phyloP scores from a whole-genome alignment of 2,329 filamentous ascomycete species.

The Cucurbitaria berberidis region DNA sequence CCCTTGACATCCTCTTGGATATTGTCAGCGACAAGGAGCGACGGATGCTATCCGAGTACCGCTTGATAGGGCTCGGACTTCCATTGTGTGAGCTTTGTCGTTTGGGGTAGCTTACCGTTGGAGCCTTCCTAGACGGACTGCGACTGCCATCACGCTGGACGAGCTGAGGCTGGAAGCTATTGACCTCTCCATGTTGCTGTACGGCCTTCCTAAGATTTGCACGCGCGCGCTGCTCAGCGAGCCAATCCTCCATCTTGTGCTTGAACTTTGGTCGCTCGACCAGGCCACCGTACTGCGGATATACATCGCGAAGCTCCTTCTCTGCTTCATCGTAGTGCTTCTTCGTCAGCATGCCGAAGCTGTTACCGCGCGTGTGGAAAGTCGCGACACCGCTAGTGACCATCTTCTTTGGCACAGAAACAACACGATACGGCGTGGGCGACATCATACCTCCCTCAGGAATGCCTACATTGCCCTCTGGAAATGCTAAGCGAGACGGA shows the following conservation, averaged over 20 bases:
- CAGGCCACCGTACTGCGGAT: conserved; percentile 39
- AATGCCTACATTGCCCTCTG: conserved; percentile 31
- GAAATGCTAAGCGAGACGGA: conserved; percentile 42
- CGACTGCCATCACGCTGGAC: background rate
- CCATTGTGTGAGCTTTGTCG: background rate
- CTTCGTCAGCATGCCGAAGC: conserved; percentile 15
- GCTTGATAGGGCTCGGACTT: conserved; percentile 25
- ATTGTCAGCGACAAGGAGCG: conserved; percentile 22
- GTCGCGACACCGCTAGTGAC: background rate
- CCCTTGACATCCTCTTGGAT: conserved; percentile 6
- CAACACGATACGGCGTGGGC: conserved; percentile 30
- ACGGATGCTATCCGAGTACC: conserved; percentile 23
- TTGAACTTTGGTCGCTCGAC: conserved; percentile 42
- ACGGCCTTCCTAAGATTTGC: conserved; percentile 21
- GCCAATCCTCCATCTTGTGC: conserved; percentile 35
- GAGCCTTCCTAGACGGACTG: conserved; percentile 1
- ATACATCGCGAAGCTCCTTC: conserved; percentile 35
- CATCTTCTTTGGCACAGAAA: conserved; percentile 19
- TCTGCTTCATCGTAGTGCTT: conserved; percentile 36
- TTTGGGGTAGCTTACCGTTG: background rate
- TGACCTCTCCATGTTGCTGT: conserved; percentile 10
- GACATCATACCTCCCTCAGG: conserved; percentile 16
- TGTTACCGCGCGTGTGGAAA: background rate
- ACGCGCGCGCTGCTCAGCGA: conserved; percentile 30
- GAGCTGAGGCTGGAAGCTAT: conserved; percentile 12